These are phyloP conservation scores for Penicillium coprophilum DNA, from an alignment of 495 filamentous ascomycete genomes.

Conservation along the genomic window DNA sequence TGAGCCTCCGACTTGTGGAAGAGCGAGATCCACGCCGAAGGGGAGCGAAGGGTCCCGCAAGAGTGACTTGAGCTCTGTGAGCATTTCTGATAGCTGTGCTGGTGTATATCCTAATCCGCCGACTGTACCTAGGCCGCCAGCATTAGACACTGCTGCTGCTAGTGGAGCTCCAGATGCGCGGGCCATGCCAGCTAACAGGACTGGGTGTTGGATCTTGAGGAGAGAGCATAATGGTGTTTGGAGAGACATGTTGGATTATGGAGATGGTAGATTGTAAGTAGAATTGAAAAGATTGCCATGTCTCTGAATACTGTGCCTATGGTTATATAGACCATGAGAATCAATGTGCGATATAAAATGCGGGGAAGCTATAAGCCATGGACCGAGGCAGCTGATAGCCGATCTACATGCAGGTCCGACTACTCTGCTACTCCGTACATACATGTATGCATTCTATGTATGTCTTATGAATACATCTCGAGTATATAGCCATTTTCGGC, in stretches of 20 bases:
- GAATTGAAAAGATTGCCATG: neutral
- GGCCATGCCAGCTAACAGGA: constrained; percentile 88
- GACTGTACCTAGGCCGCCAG: constrained; percentile 80
- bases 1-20: constrained; percentile 76
- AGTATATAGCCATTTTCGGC: neutral
- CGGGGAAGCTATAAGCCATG: constrained; percentile 30
- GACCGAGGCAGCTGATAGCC: constrained; percentile 27
- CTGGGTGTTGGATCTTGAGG: constrained; percentile 74
- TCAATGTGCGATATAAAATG: constrained; percentile 15
- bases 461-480: neutral
- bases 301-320: neutral
- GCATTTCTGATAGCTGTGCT: constrained; percentile 70
- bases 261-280: neutral
- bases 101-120: constrained; percentile 87
- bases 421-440: no score
- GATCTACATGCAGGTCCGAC: constrained; percentile 3
- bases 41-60: constrained; percentile 62
- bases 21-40: constrained; percentile 85
- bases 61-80: constrained; percentile 75
- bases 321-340: neutral
- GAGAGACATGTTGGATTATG: constrained; percentile 47
- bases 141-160: constrained; percentile 84
- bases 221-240: constrained; percentile 74
- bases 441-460: no score
- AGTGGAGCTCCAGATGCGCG: constrained; percentile 72